Conservation (phyloP, 2,329 filamentous ascomycete genomes). For the Monilinia fructigena region DNA sequence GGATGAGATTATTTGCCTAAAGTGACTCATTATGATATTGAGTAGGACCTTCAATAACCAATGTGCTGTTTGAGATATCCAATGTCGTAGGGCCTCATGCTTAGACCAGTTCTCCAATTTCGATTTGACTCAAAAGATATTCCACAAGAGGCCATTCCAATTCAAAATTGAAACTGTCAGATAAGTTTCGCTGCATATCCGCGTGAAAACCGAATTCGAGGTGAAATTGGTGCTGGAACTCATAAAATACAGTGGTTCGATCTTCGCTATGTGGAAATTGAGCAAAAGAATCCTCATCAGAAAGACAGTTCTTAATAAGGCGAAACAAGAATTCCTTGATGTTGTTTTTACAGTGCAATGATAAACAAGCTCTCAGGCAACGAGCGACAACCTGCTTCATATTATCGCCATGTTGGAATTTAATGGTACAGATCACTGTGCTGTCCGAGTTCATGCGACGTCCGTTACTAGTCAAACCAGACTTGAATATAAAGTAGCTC, state of each 20-base stretch:
- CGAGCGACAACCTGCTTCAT: slow-evolving; percentile 28
- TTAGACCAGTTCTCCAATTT: neutral
- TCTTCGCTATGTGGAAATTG: slow-evolving; percentile 24
- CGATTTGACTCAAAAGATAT: slow-evolving; percentile 1
- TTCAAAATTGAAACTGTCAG: slow-evolving; percentile 13
- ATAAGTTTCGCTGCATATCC: slow-evolving; percentile 1
- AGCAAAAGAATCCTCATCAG: slow-evolving; percentile 25
- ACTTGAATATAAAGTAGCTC: slow-evolving; percentile 36
- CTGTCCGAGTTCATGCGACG: slow-evolving; percentile 24
- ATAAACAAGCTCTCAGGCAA: slow-evolving; percentile 30
- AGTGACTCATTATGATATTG: neutral
- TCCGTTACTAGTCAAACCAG: slow-evolving; percentile 21
- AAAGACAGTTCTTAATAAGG: slow-evolving; percentile 30
- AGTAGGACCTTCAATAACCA: neutral
- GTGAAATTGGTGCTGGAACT: slow-evolving; percentile 33
- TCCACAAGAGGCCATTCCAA: slow-evolving; percentile 17
- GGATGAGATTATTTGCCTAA: too few species aligned
- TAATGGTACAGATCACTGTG: slow-evolving; percentile 33
- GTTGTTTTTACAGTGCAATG: slow-evolving; percentile 9
- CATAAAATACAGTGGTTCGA: slow-evolving; percentile 24
- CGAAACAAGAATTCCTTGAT: slow-evolving; percentile 33
- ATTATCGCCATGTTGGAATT: slow-evolving; percentile 24
- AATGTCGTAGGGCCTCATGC: slow-evolving; percentile 7
- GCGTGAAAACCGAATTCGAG: slow-evolving; percentile 32
- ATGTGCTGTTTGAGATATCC: slow-evolving; percentile 9